These are phyloP conservation scores for Akanthomyces muscarius DNA, from an alignment of 2,329 filamentous ascomycete species.

Conservation along the genomic window DNA sequence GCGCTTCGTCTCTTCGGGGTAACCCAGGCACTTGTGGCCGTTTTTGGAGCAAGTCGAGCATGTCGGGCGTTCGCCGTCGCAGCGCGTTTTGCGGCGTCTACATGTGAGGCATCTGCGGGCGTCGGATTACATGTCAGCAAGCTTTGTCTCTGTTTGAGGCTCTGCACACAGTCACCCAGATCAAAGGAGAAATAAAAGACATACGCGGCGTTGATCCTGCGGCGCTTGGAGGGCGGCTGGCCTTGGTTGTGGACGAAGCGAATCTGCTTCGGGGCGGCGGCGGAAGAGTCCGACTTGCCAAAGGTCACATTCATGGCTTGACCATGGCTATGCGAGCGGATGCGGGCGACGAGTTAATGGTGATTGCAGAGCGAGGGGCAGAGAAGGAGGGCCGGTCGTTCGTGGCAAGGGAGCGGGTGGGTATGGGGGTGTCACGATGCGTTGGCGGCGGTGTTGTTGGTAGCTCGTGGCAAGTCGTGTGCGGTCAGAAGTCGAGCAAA, in stretches of 20 bases:
- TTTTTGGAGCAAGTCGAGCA: constrained; percentile 72
- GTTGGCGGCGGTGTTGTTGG: neutral
- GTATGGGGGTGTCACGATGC: neutral
- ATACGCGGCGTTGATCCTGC: constrained; percentile 75
- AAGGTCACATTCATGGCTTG: constrained; percentile 21
- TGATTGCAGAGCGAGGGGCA: neutral
- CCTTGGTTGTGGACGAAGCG: constrained; percentile 81
- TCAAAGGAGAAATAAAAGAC: constrained; percentile 30
- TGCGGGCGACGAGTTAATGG: neutral
- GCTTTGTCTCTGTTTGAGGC: neutral
- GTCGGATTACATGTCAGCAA: neutral
- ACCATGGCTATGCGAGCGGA: constrained; percentile 14
- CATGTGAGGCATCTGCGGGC: constrained; percentile 61
- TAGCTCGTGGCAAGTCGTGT: neutral
- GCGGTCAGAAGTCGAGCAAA: neutral
- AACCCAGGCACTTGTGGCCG: constrained; percentile 65
- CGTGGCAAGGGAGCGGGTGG: constrained; percentile 1
- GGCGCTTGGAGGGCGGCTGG: constrained; percentile 72
- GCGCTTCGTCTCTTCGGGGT: constrained; percentile 45
- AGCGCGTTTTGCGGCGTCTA: constrained; percentile 71
- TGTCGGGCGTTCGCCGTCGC: constrained; percentile 66
- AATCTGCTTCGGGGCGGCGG: constrained; percentile 51
- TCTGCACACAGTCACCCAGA: neutral
- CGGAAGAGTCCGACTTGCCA: constrained; percentile 30
- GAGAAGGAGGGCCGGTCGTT: neutral